phyloP scores from a whole-genome alignment of 2,329 filamentous ascomycete species.

The Aureobasidium sp. region DNA sequence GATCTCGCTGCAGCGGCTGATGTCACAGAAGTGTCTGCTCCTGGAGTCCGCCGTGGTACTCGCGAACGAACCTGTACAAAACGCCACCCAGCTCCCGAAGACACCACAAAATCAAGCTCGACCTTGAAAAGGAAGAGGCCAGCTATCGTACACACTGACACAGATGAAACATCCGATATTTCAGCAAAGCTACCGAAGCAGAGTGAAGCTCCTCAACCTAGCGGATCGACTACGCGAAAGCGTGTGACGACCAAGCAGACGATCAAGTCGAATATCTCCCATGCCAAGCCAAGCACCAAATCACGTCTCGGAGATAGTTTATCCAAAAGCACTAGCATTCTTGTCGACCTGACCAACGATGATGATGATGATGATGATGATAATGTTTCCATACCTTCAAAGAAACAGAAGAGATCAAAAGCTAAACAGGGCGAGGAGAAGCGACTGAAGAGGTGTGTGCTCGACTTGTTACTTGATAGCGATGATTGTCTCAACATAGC shows the following conservation, averaged over 20 bases:
- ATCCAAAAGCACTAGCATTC: neutral
- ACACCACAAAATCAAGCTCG: neutral
- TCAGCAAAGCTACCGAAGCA: neutral
- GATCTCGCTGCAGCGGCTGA: too few species aligned
- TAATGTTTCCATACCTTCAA: neutral
- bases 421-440: slow-evolving; percentile 22
- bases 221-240: too few species aligned
- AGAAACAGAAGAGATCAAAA: slow-evolving; percentile 19
- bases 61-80: neutral
- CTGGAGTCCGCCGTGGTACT: neutral
- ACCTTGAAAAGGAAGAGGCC: neutral
- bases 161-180: neutral
- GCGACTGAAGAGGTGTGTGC: slow-evolving; percentile 19
- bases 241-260: too few species aligned
- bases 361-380: slow-evolving; percentile 13
- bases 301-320: neutral
- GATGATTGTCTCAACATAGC: neutral
- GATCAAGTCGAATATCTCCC: too few species aligned
- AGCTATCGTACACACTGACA: neutral
- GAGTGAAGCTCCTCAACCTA: neutral
- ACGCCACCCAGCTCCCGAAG: neutral
- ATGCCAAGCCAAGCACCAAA: neutral
- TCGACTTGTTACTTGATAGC: too few species aligned
- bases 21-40: neutral
- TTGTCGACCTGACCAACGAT: slow-evolving; percentile 15